Evolutionary conservation across 352 stramenopile species (phyloP).

Genomic region (Phytophthora podocarpi): DNA sequence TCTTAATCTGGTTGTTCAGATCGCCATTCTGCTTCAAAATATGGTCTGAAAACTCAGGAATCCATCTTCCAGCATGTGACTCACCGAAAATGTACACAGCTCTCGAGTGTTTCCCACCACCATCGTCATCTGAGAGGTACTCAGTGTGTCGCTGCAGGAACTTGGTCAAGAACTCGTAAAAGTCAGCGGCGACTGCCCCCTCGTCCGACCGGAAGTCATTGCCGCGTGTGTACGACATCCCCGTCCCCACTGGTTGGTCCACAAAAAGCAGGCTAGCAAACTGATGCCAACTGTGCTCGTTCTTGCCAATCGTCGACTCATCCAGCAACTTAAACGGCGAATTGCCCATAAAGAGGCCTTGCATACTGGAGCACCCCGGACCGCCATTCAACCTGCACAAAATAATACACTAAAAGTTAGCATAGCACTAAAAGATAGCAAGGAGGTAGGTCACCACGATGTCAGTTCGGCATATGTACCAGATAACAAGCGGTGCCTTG

Average conservation of each 20-base stretch:
- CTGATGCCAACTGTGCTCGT: conserved; percentile 79
- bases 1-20: conserved; percentile 30
- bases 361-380: conserved; percentile 82
- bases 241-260: conserved; percentile 81
- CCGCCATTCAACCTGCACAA: conserved; percentile 73
- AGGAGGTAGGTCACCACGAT: neutral
- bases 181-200: conserved; percentile 68
- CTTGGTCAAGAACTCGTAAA: conserved; percentile 93
- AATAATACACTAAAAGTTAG: conserved; percentile 6
- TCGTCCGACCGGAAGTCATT: conserved; percentile 65
- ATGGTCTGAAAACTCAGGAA: conserved; percentile 94
- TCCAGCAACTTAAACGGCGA: conserved; percentile 72
- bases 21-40: conserved; percentile 91
- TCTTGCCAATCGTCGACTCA: conserved; percentile 55
- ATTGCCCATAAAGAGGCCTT: conserved; percentile 78
- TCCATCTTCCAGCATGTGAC: conserved; percentile 97
- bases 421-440: too few relatives aligned
- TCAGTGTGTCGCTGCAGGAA: conserved; percentile 91
- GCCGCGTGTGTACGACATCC: conserved; percentile 68
- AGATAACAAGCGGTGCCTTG: conserved; percentile 69
- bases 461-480: conserved; percentile 40
- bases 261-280: conserved; percentile 84
- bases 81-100: conserved; percentile 96
- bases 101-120: conserved; percentile 53
- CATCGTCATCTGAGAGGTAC: conserved; percentile 56